These are phyloP conservation scores for Coemansia sp. DNA, from an alignment of 192 early-diverging fungal genomes.

Conservation along the genomic window DNA sequence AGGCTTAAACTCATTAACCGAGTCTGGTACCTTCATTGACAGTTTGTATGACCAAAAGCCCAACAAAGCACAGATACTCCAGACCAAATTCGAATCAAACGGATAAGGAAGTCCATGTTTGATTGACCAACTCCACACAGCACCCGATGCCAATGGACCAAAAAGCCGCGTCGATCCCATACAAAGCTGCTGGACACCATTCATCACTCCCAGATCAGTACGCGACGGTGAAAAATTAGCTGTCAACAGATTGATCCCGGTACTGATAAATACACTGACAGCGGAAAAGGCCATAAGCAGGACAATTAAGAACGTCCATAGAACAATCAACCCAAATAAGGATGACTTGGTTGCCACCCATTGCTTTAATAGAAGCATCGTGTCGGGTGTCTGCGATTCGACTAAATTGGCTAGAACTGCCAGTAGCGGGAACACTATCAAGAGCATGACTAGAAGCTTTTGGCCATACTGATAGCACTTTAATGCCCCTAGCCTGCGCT, in stretches of 20 bases:
- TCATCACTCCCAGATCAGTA: slow-evolving; percentile 10
- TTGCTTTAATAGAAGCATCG: no score
- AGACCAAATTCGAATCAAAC: slow-evolving; percentile 3
- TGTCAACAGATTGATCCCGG: slow-evolving; percentile 8
- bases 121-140: slow-evolving; percentile 11
- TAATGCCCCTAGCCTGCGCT: slow-evolving; percentile 44
- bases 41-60: not conserved
- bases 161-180: not conserved
- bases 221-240: slow-evolving; percentile 6
- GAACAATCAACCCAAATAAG: not conserved
- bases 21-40: not conserved
- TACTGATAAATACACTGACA: not conserved
- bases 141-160: slow-evolving; percentile 9
- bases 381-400: no score
- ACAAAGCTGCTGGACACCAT: slow-evolving; percentile 5
- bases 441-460: slow-evolving; percentile 8
- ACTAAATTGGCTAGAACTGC: slow-evolving; percentile 11
- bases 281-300: slow-evolving; percentile 1
- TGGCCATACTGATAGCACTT: slow-evolving; percentile 41
- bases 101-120: slow-evolving; percentile 3
- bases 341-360: not conserved
- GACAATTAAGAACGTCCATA: slow-evolving; percentile 20
- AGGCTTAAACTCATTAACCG: slow-evolving; percentile 7
- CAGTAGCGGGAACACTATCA: slow-evolving; percentile 10
- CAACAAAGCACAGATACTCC: not conserved